Percentiles rank a stretch among this genome's conserved stretches.
Conservation (phyloP, 2,329 filamentous ascomycete genomes). For the Diaporthe australafricana region DNA sequence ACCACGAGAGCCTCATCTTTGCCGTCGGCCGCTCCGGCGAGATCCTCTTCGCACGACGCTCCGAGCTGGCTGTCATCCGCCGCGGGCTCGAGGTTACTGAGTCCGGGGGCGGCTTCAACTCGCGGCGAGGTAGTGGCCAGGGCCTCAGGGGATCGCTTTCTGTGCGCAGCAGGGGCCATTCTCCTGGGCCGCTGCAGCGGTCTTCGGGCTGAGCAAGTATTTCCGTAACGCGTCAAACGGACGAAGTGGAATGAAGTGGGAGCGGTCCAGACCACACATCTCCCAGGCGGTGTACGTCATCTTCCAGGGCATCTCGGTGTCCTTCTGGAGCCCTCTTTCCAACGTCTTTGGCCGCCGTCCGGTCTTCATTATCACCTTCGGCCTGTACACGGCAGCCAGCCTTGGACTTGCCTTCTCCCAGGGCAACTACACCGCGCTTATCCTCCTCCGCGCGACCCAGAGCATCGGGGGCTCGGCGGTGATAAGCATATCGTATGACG, state of each 20-base stretch:
- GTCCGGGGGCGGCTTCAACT: conserved; percentile 33
- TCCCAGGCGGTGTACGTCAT: conserved; percentile 69
- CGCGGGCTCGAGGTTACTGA: conserved; percentile 40
- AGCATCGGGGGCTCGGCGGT: conserved; percentile 72
- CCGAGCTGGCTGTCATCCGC: conserved; percentile 40
- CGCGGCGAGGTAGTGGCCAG: conserved; percentile 10
- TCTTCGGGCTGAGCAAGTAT: too few species aligned
- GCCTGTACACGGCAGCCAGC: conserved; percentile 65
- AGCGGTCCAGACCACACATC: too few species aligned
- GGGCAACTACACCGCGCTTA: conserved; percentile 62
- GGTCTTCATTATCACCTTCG: conserved; percentile 65
- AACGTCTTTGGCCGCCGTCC: conserved; percentile 68
- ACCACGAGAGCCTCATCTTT: conserved; percentile 24
- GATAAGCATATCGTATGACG: conserved; percentile 73
- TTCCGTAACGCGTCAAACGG: too few species aligned
- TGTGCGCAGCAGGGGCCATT: too few species aligned
- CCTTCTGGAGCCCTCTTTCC: conserved; percentile 67
- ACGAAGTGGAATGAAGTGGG: too few species aligned
- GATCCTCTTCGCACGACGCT: conserved; percentile 36
- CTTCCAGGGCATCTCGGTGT: conserved; percentile 68
- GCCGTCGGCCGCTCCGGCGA: conserved; percentile 35
- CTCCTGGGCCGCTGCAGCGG: too few species aligned
- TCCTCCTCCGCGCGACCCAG: conserved; percentile 70
- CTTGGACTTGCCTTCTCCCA: conserved; percentile 64
- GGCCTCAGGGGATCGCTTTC: too few species aligned